Conservation (phyloP, 129 eudicot species). For the Cynara cardunculus region DNA sequence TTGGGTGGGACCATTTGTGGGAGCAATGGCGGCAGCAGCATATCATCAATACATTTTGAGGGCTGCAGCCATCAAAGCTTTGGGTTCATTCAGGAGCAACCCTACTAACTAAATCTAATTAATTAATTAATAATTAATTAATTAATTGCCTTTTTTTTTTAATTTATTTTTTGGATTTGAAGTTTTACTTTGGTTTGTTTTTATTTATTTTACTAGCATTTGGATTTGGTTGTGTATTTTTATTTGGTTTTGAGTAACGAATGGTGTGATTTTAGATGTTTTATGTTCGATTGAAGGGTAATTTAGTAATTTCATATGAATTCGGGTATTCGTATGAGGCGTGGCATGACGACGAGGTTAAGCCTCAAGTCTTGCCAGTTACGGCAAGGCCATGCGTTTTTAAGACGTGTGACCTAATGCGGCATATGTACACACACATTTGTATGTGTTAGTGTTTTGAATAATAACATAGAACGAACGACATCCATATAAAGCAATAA, state of each 20-base stretch:
- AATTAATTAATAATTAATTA: too few relatives aligned
- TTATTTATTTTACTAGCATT: background rate
- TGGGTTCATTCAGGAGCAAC: constrained; percentile 76
- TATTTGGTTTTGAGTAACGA: constrained; percentile 6
- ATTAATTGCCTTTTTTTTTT: background rate
- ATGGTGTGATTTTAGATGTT: background rate
- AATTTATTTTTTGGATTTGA: background rate
- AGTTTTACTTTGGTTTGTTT: constrained; percentile 11
- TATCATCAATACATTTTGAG: constrained; percentile 75
- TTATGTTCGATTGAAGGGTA: background rate
- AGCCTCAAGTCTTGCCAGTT: too few relatives aligned
- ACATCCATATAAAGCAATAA: too few relatives aligned
- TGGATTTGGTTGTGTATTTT: constrained; percentile 10
- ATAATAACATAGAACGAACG: too few relatives aligned
- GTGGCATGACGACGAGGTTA: too few relatives aligned
- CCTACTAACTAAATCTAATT: constrained; percentile 36
- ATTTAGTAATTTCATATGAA: background rate
- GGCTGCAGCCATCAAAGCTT: constrained; percentile 60
- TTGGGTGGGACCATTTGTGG: constrained; percentile 78
- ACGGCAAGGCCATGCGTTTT: too few relatives aligned
- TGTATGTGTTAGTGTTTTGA: too few relatives aligned
- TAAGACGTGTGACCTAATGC: too few relatives aligned
- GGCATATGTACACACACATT: too few relatives aligned
- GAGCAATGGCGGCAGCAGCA: constrained; percentile 71
- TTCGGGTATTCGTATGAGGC: too few relatives aligned